Percentiles rank a stretch among this genome's conserved stretches.
Conservation (phyloP, 495 filamentous ascomycete species). For the Trichocladium antarcticum region DNA sequence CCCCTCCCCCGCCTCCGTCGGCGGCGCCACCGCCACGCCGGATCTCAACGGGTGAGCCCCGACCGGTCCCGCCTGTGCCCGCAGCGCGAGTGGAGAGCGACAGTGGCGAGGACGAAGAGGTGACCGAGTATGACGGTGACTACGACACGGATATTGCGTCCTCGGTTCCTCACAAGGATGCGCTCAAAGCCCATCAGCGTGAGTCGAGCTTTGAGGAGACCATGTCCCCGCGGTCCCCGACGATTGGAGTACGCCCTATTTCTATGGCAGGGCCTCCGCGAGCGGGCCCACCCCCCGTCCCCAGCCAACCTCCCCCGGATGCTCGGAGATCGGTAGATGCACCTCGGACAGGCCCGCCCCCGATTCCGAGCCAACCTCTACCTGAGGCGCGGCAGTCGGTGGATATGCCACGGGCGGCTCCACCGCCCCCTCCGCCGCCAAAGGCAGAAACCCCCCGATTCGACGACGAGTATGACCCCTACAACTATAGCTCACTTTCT, state of each 20-base stretch:
- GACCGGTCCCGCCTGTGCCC: conserved; percentile 16
- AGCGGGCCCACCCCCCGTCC: conserved; percentile 48
- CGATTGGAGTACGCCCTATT: conserved; percentile 32
- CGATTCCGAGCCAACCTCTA: conserved; percentile 45
- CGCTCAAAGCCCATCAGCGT: conserved; percentile 68
- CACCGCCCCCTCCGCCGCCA: conserved; percentile 49
- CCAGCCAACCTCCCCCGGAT: conserved; percentile 42
- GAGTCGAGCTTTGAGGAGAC: conserved; percentile 58
- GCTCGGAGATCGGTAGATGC: conserved; percentile 32
- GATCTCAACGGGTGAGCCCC: conserved; percentile 48
- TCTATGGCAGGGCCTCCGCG: conserved; percentile 38
- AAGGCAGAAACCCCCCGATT: conserved; percentile 37
- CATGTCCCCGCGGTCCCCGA: conserved; percentile 38
- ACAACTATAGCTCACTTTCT: conserved; percentile 48
- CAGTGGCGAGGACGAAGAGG: conserved; percentile 64
- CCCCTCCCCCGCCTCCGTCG: conserved; percentile 73
- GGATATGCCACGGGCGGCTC: conserved; percentile 60
- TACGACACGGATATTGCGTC: conserved; percentile 97
- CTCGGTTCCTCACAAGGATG: conserved; percentile 80
- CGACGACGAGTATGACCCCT: conserved; percentile 64
- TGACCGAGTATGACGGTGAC: conserved; percentile 93
- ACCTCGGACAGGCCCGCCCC: conserved; percentile 37
- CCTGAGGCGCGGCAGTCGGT: conserved; percentile 40
- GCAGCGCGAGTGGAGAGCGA: conserved; percentile 35
- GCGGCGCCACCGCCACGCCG: conserved; percentile 41